phyloP scores from a whole-genome alignment of 164 flowering plant genomes.

The Stephania japonica region DNA sequence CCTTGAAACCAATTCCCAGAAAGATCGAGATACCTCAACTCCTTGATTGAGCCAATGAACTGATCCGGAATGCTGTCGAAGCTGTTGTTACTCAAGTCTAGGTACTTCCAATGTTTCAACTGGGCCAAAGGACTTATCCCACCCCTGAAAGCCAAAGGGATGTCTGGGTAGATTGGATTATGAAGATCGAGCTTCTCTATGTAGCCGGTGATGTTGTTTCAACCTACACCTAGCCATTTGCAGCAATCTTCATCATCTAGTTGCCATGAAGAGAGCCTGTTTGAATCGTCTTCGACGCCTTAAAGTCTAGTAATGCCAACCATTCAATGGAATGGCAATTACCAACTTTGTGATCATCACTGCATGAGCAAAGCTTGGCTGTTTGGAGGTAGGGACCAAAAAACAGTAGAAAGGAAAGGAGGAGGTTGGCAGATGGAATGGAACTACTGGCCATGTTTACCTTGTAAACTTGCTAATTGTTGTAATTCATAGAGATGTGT shows the following conservation, averaged over 20 bases:
- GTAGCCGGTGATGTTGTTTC: constrained; percentile 3
- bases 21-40: constrained; percentile 14
- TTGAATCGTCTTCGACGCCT: constrained; percentile 6
- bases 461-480: too few relatives aligned
- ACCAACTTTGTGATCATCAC: neutral
- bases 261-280: constrained; percentile 6
- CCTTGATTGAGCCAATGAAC: constrained; percentile 8
- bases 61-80: neutral
- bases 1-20: constrained; percentile 4
- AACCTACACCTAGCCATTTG: constrained; percentile 4
- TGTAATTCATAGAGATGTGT: too few relatives aligned
- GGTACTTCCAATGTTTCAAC: constrained; percentile 9
- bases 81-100: constrained; percentile 15
- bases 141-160: neutral
- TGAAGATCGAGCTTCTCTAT: constrained; percentile 2
- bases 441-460: neutral
- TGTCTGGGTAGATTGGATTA: neutral
- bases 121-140: neutral
- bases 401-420: neutral
- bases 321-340: neutral
- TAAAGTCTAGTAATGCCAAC: neutral
- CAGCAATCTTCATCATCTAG: constrained; percentile 7
- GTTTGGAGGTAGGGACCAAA: too few relatives aligned
- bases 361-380: neutral
- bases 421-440: neutral